Evolutionary conservation across 805 yeast species (phyloP).

Genomic region (Yarrowia hollandica): DNA sequence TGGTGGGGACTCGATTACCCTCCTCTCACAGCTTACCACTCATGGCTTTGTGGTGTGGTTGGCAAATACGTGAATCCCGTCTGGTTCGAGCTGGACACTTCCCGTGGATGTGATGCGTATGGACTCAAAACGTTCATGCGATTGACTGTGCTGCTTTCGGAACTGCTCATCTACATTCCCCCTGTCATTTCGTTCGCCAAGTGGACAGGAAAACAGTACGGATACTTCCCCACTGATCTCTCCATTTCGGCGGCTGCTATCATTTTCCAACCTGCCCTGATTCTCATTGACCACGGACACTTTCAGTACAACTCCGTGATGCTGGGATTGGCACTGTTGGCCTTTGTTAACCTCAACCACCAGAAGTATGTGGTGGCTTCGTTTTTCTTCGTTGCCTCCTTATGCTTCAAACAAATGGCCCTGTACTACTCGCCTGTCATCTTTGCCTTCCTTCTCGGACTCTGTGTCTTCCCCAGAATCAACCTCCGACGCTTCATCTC

Average conservation of each 20-base stretch:
- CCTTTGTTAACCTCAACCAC: constrained; percentile 64
- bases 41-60: constrained; percentile 69
- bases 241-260: constrained; percentile 74
- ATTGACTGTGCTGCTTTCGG: constrained; percentile 72
- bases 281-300: constrained; percentile 93
- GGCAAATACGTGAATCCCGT: constrained; percentile 61
- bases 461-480: constrained; percentile 47
- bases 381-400: constrained; percentile 69
- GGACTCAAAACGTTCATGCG: constrained; percentile 85
- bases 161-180: constrained; percentile 71
- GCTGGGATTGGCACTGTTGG: constrained; percentile 78
- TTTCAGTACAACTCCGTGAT: constrained; percentile 93
- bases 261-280: constrained; percentile 78
- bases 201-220: constrained; percentile 62
- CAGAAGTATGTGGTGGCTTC: constrained; percentile 69
- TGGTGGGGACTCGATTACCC: constrained; percentile 99
- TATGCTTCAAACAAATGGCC: constrained; percentile 94
- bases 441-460: constrained; percentile 73
- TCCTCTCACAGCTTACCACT: constrained; percentile 92
- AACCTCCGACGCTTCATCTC: constrained; percentile 58
- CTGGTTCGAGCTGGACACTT: constrained; percentile 75
- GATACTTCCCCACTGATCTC: constrained; percentile 67
- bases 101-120: constrained; percentile 72
- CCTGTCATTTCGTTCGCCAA: constrained; percentile 71
- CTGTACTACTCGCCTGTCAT: constrained; percentile 88